phyloP scores from a whole-genome alignment of 805 yeast genomes.

The Candida tallmaniae region DNA sequence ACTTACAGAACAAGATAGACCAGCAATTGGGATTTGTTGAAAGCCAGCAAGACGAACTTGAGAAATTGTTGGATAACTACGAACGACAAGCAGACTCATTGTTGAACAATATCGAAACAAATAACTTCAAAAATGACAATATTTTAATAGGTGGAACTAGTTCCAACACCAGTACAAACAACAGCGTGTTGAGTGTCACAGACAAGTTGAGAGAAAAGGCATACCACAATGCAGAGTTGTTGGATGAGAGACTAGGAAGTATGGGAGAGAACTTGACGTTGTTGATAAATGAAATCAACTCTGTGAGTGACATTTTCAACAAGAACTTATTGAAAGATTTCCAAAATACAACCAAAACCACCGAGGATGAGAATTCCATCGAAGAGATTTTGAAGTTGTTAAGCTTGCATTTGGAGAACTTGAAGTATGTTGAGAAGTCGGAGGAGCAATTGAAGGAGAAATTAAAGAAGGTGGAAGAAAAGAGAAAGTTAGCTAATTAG shows the following conservation, averaged over 20 bases:
- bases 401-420: slow-evolving; percentile 84
- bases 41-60: slow-evolving; percentile 90
- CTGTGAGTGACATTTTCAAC: slow-evolving; percentile 75
- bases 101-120: slow-evolving; percentile 34
- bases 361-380: slow-evolving; percentile 38
- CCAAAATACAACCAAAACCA: slow-evolving; percentile 10
- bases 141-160: slow-evolving; percentile 8
- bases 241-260: slow-evolving; percentile 75
- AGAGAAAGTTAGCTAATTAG: slow-evolving; percentile 8
- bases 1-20: slow-evolving; percentile 78
- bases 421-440: slow-evolving; percentile 79
- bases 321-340: slow-evolving; percentile 44
- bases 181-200: slow-evolving; percentile 45
- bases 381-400: slow-evolving; percentile 75
- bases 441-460: slow-evolving; percentile 67
- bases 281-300: slow-evolving; percentile 76
- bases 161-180: slow-evolving; percentile 9
- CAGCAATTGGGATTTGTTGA: slow-evolving; percentile 82
- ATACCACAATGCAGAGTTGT: slow-evolving; percentile 76
- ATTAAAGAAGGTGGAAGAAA: slow-evolving; percentile 37
- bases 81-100: slow-evolving; percentile 66
- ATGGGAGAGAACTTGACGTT: slow-evolving; percentile 74
- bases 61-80: slow-evolving; percentile 72
- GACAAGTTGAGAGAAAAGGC: slow-evolving; percentile 90
- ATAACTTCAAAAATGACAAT: slow-evolving; percentile 10